Percentiles rank a stretch among this genome's conserved stretches.
Conservation (phyloP, 345 rosid genomes). For the Hypericum androsaemum region DNA sequence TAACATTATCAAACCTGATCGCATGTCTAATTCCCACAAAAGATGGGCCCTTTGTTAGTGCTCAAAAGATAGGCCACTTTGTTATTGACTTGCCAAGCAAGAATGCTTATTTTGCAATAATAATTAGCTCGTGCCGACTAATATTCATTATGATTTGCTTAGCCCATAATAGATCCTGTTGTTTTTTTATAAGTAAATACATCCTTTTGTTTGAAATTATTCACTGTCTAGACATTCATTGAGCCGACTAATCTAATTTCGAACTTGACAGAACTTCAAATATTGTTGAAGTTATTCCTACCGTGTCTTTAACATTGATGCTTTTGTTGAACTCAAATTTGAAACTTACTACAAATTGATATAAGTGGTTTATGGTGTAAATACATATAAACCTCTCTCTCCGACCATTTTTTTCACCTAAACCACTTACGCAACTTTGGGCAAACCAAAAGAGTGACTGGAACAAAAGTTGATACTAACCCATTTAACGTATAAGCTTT, state of each 20-base stretch:
- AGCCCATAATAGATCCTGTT: neutral
- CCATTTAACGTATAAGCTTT: neutral
- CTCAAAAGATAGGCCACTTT: neutral
- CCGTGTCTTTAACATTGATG: no score
- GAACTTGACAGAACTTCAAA: no score
- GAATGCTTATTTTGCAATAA: slow-evolving; percentile 11
- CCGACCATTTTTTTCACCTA: slow-evolving; percentile 17
- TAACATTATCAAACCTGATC: slow-evolving; percentile 3
- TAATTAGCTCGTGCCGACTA: slow-evolving; percentile 7
- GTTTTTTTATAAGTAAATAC: no score
- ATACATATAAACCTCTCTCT: neutral
- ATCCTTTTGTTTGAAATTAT: no score
- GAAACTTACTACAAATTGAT: no score
- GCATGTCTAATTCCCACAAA: slow-evolving; percentile 1
- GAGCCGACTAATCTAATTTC: no score
- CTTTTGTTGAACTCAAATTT: no score
- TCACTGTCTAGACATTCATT: no score
- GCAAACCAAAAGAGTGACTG: neutral
- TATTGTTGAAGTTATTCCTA: no score
- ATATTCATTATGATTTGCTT: slow-evolving; percentile 10
- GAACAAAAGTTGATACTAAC: neutral
- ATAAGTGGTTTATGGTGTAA: no score
- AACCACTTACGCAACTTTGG: slow-evolving; percentile 17
- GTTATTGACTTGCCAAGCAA: slow-evolving; percentile 11
- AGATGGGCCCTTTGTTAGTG: neutral